Evolutionary conservation across 1,284 basidiomycete genomes (phyloP).

Genomic region (Cutaneotrichosporon mucoides): DNA sequence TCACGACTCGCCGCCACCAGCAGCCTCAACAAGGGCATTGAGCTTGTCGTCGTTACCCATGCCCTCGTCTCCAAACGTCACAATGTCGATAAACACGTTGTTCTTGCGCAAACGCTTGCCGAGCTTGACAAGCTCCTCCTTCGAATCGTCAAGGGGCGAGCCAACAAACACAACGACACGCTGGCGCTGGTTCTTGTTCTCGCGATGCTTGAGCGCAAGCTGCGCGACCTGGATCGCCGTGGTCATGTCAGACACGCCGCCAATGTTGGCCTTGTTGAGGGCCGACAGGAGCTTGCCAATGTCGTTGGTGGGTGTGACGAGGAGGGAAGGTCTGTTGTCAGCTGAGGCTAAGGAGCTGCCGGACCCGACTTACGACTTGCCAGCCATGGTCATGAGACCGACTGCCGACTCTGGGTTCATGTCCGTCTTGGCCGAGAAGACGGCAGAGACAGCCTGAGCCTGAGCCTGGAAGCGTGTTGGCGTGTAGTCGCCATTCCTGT

Average conservation of each 20-base stretch:
- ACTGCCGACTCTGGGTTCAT: conserved; percentile 97
- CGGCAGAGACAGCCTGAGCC: conserved; percentile 80
- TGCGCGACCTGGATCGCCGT: conserved; percentile 92
- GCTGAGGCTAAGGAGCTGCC: not conserved
- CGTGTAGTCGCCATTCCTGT: conserved; percentile 81
- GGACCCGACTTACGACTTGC: conserved; percentile 66
- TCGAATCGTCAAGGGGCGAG: conserved; percentile 70
- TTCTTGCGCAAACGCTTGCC: conserved; percentile 99
- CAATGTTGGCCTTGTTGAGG: conserved; percentile 69
- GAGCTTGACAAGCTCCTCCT: conserved; percentile 75
- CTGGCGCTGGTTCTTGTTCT: conserved; percentile 97
- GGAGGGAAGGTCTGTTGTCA: conserved; percentile 73
- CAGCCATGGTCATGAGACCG: conserved; percentile 96
- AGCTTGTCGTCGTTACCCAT: conserved; percentile 48
- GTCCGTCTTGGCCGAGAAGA: conserved; percentile 91
- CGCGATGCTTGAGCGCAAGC: conserved; percentile 93
- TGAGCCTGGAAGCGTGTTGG: conserved; percentile 87
- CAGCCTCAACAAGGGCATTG: conserved; percentile 47
- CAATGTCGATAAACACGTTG: conserved; percentile 91
- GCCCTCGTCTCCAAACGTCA: conserved; percentile 62
- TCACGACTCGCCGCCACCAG: conserved; percentile 45
- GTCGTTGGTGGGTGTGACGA: conserved; percentile 93
- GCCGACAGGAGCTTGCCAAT: conserved; percentile 84
- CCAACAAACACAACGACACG: conserved; percentile 90
- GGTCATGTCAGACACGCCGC: conserved; percentile 74